Percentiles rank a stretch among this genome's conserved stretches.
These are phyloP conservation scores for Leccinum uliginosum DNA, from an alignment of 768 basidiomycete species.

Conservation along the genomic window DNA sequence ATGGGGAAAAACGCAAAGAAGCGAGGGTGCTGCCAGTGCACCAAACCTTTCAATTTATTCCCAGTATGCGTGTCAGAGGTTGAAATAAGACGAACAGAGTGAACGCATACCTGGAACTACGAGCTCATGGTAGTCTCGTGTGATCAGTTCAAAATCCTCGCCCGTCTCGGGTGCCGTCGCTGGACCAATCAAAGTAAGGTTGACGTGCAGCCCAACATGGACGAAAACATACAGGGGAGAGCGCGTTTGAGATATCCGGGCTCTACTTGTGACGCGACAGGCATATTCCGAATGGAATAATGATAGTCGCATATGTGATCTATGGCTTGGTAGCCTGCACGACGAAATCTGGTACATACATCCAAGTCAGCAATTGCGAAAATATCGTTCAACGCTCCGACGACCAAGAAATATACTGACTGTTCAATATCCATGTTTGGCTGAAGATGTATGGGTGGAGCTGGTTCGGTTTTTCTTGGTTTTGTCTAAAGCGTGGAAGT, in stretches of 20 bases:
- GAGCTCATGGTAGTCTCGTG: slow-evolving; percentile 70
- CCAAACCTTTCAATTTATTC: slow-evolving; percentile 44
- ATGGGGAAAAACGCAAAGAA: slow-evolving; percentile 89
- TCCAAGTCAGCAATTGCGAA: not conserved
- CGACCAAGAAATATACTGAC: not conserved
- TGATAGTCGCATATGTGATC: slow-evolving; percentile 90
- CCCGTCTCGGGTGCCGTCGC: slow-evolving; percentile 62
- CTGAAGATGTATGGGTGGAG: not conserved
- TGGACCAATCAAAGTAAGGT: slow-evolving; percentile 10
- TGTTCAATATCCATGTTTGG: slow-evolving; percentile 12
- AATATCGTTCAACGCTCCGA: not conserved
- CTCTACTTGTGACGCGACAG: slow-evolving; percentile 70
- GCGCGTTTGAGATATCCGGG: slow-evolving; percentile 75
- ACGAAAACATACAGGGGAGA: slow-evolving; percentile 50
- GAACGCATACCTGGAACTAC: slow-evolving; percentile 65
- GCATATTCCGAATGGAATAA: slow-evolving; percentile 52
- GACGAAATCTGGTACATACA: slow-evolving; percentile 59
- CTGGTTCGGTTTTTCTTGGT: not conserved
- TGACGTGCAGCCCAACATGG: not conserved
- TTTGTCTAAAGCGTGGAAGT: not conserved
- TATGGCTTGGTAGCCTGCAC: slow-evolving; percentile 80
- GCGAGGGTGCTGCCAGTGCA: slow-evolving; percentile 24
- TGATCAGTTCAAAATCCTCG: slow-evolving; percentile 66
- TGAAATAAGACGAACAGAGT: not conserved
- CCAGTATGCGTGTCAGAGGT: not conserved